Conservation (phyloP, 257 asterid genomes). For the Rubia yunnanensis region DNA sequence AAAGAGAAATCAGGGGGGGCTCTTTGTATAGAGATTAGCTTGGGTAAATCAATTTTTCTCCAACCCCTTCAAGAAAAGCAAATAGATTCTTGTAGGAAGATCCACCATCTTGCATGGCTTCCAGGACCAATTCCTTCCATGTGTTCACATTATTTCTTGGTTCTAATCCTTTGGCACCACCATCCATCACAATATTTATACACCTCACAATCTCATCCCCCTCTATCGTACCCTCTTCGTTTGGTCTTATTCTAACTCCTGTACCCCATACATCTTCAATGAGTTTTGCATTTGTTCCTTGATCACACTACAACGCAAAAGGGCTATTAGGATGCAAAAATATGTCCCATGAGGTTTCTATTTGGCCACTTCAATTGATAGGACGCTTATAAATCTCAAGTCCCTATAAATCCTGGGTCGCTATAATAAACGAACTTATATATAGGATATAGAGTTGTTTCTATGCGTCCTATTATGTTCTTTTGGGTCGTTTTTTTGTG, state of each 20-base stretch:
- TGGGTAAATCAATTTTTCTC: neutral
- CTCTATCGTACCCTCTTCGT: conserved; percentile 23
- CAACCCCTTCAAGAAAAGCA: neutral
- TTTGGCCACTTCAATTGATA: no score
- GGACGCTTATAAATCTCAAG: no score
- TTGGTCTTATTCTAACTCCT: conserved; percentile 36
- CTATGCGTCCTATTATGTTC: no score
- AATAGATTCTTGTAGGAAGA: conserved; percentile 8
- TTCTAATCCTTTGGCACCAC: conserved; percentile 18
- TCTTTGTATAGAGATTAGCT: no score
- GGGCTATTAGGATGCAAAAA: no score
- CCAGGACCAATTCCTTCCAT: conserved; percentile 20
- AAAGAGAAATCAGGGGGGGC: no score
- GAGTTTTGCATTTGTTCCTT: conserved; percentile 41
- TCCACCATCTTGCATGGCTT: conserved; percentile 19
- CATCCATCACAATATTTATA: conserved; percentile 46
- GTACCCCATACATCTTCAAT: conserved; percentile 52
- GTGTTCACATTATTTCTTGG: conserved; percentile 16
- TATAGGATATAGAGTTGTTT: no score
- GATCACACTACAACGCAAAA: no score
- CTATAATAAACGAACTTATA: no score
- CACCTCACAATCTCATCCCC: conserved; percentile 37
- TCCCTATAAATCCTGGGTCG: no score
- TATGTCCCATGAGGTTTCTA: conserved; percentile 30
- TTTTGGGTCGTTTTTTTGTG: no score